phyloP scores from a whole-genome alignment of 2,329 filamentous ascomycete genomes.

The Hypoxylon sp. region DNA sequence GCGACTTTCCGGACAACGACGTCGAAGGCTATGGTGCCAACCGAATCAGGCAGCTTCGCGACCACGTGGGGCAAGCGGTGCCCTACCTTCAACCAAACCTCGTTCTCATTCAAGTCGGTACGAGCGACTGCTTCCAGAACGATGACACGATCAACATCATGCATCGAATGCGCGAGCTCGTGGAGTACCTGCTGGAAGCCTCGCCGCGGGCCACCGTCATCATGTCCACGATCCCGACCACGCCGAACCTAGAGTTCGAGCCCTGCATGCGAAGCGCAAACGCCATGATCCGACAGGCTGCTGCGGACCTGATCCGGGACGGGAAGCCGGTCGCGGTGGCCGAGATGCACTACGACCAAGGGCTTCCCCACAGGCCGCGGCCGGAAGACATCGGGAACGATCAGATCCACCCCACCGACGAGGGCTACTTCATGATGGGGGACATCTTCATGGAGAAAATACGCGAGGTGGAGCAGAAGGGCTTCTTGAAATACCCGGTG shows the following conservation, averaged over 20 bases:
- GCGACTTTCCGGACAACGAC: conserved; percentile 43
- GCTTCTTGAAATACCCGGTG: conserved; percentile 36
- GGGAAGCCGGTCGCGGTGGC: conserved; percentile 38
- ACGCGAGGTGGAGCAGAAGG: conserved; percentile 38
- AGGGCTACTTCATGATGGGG: conserved; percentile 46
- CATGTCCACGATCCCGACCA: conserved; percentile 42
- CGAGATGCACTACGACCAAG: conserved; percentile 44
- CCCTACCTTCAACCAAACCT: conserved; percentile 43
- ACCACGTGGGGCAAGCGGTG: conserved; percentile 37
- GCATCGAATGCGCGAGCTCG: conserved; percentile 36
- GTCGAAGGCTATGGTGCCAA: conserved; percentile 40
- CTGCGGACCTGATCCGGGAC: conserved; percentile 37
- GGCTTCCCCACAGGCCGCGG: conserved; percentile 33
- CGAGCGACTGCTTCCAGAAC: conserved; percentile 43
- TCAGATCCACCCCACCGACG: conserved; percentile 41
- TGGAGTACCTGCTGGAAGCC: conserved; percentile 36
- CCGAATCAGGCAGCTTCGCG: conserved; percentile 37
- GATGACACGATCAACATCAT: conserved; percentile 36
- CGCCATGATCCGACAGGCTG: conserved; percentile 40
- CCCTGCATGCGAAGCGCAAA: conserved; percentile 41
- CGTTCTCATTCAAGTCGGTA: conserved; percentile 42
- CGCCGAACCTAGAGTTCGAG: conserved; percentile 37
- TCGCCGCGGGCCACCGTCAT: conserved; percentile 39
- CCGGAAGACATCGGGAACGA: conserved; percentile 41
- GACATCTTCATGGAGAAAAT: conserved; percentile 42